Evolutionary conservation across 2,329 filamentous ascomycete genomes (phyloP), one percentile per base, ranked within the genome.

Genomic region (Monilinia vaccinii-corymbosi): DNA sequence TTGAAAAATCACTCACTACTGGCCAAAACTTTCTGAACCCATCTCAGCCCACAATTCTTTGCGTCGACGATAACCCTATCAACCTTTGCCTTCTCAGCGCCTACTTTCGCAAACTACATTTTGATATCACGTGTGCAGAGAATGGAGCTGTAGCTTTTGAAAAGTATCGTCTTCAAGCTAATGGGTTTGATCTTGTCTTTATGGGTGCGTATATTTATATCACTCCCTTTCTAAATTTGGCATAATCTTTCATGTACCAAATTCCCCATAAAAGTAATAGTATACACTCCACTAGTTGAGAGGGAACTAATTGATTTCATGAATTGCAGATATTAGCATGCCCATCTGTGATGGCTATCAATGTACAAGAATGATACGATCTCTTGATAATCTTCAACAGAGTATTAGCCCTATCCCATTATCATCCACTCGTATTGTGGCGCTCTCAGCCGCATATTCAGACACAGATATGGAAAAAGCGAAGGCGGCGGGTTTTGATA

Each of bases 341-440:
- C 80, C 80, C 0, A 71, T 81, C 8, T 78, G 82, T 71, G 74
- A 80, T 59, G 78, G 78, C 0, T 69, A 79, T 16, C 74, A 78
- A 58, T 72, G 76, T 0, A 81, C 79, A 14, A 72, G 73, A 8
- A 71, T 70, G 44, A 81, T 82, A 34, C 75, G 80, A 11, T 73
- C 73, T 4, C 71, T 77, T 18, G 79, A 82, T 65, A 82, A 60
- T 31, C 42, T 52, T 34, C 40, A 56, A 45, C 56, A 46, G 60
- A 66, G 57, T 56, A 63, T 48, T 56, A 62, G 5, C 34, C 63
- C 55, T 42, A 66, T 62, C 50, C 66, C 67, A 62, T 58, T n/a
- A 56, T 58, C 31, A 42, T 63, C 55, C 58, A 64, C 58, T 47
- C 63, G 45, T 55, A 77, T 82, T 32, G 77, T 82, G 44, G 80